phyloP scores from a whole-genome alignment of 306 rosid species.

The Lathyrus sativus region DNA sequence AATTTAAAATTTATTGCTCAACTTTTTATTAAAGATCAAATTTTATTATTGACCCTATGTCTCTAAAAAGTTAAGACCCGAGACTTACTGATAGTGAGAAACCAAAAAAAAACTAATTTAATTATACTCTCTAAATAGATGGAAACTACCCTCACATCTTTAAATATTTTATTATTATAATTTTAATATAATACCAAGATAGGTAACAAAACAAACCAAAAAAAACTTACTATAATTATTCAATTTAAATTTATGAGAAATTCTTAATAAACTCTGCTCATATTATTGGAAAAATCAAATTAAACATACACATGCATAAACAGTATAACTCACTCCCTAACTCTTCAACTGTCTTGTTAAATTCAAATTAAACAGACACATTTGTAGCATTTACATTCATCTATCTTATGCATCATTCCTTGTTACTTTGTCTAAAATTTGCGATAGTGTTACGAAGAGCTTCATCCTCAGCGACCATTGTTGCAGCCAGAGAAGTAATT shows the following conservation, averaged over 20 bases:
- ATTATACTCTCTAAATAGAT: too few relatives aligned
- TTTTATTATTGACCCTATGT: too few relatives aligned
- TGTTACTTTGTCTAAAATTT: slow-evolving; percentile 42
- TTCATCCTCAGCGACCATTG: slow-evolving; percentile 52
- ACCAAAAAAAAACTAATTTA: too few relatives aligned
- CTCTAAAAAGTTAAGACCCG: too few relatives aligned
- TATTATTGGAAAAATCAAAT: slow-evolving; percentile 8
- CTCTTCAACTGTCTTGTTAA: slow-evolving; percentile 64
- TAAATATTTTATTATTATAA: too few relatives aligned
- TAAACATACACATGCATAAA: slow-evolving; percentile 1
- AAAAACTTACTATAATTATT: slow-evolving; percentile 4
- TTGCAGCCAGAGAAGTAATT: slow-evolving; percentile 50
- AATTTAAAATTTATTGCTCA: too few relatives aligned
- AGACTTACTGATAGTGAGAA: too few relatives aligned
- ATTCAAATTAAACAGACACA: slow-evolving; percentile 44
- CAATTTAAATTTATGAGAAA: slow-evolving; percentile 19
- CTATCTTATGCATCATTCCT: slow-evolving; percentile 47
- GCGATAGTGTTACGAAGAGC: slow-evolving; percentile 50
- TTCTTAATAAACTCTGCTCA: slow-evolving; percentile 28
- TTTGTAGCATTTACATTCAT: slow-evolving; percentile 50
- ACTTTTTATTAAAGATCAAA: too few relatives aligned
- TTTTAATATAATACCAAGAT: too few relatives aligned
- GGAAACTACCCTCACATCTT: too few relatives aligned
- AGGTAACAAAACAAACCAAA: neutral
- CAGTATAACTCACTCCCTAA: slow-evolving; percentile 44